Evolutionary conservation across 495 filamentous ascomycete species (phyloP), one percentile per base, ranked within the genome.

Genomic region (Lasiosphaeria ovina): DNA sequence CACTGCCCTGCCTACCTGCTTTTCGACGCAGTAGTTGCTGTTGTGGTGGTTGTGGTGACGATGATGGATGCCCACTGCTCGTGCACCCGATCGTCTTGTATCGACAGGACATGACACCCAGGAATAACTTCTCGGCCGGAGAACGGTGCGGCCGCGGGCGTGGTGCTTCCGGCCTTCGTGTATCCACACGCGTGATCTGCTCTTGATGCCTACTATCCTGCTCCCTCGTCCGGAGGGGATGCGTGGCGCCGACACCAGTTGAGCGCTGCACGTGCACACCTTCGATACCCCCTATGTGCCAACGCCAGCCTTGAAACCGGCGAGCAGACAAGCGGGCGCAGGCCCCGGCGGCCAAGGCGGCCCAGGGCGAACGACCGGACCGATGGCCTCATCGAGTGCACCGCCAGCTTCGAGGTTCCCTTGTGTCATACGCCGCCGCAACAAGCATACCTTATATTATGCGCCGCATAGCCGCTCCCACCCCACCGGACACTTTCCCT

Each of bases 391-490:
- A 17, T 36, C n/a, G 24, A 24, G 24, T 24, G 24, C 24, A 24
- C 24, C 24, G 24, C 24, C 24, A 24, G 24, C 24, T 24, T 24
- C 24, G 24, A 24, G 24, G 24, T 24, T 24, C 24, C 12, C 52
- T 44, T 55, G 16, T 32, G 31, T 42, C 54, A 17, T 36, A 54
- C 34, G 17, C 59, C 35, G 51, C 42, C 44, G 51, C 50, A 36
- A 16, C 40, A 14, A 60, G 36, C 45, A 55, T 42, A 57, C 66
- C 54, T 63, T 62, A 71, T 69, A 66, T 62, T 64, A 64, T 55
- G 66, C 62, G 63, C 59, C 68, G 63, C 63, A 62, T 58, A 55
- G 36, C 40, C 57, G 51, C 63, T 38, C 35, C 61, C 61, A 34
- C 40, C 57, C 47, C 63, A 33, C 35, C 61, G 59, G 58, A 61